phyloP scores from a whole-genome alignment of 768 basidiomycete species.

The Aureoboletus auriporus region DNA sequence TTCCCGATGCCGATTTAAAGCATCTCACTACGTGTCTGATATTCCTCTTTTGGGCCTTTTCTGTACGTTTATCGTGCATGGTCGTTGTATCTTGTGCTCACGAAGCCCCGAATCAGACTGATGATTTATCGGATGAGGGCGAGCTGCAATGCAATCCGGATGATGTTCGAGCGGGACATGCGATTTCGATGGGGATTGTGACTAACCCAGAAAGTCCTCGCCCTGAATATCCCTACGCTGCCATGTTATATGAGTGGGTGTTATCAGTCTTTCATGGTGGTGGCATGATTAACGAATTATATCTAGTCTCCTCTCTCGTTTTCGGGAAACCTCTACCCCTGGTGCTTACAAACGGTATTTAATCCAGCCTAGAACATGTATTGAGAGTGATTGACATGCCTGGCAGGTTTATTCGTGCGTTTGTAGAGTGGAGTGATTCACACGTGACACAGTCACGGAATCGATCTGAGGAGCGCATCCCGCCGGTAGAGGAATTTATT shows the following conservation, averaged over 20 bases:
- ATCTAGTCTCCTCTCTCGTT: constrained; percentile 29
- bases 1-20: constrained; percentile 33
- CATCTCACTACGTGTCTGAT: constrained; percentile 35
- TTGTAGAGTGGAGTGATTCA: constrained; percentile 33
- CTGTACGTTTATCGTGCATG: constrained; percentile 19
- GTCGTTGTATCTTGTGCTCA: constrained; percentile 1
- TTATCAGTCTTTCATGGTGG: background rate
- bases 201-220: constrained; percentile 24
- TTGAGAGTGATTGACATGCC: background rate
- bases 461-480: constrained; percentile 33
- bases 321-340: constrained; percentile 34
- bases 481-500: constrained; percentile 37
- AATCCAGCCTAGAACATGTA: background rate
- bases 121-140: constrained; percentile 36
- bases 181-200: constrained; percentile 29
- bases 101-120: constrained; percentile 21
- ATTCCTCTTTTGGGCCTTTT: constrained; percentile 38
- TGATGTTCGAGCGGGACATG: constrained; percentile 30
- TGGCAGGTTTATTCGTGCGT: constrained; percentile 32
- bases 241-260: constrained; percentile 37
- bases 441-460: constrained; percentile 35
- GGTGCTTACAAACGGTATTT: constrained; percentile 33
- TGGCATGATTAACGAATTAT: constrained; percentile 2
- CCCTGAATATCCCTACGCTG: constrained; percentile 34
- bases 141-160: constrained; percentile 33